Evolutionary conservation across 192 early-diverging fungal genomes (phyloP), one percentile per base, ranked within the genome.

Genomic region (Backusella liffmaniae): DNA sequence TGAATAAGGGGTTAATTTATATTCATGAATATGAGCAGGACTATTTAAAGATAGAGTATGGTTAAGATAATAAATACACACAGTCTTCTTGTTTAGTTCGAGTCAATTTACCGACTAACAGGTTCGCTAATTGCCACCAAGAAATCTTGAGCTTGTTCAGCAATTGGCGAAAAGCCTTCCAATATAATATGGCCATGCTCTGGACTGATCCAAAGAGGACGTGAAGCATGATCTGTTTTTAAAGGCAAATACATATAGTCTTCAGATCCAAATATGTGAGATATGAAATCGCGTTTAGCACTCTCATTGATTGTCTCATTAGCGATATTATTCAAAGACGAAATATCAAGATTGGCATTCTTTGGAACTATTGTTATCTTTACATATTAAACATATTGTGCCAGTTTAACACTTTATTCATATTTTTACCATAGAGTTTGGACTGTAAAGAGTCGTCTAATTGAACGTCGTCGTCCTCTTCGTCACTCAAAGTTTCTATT

Each of bases 101-200:
- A 26, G 23, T 4, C 72, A 51, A 84, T 81, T 15, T 88, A 92
- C 79, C 94, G 87, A 77, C 92, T 94, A 5, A 99, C 88, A 59
- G 98, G 98, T 78, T 99, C 98, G 67, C 95, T 94, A 71, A 99
- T 95, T 18, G 97, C 92, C 59, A 96, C 95, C 16, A 99, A 80
- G 79, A 98, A 97, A 86, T 99, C 98, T 65, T 95, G 93, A 0
- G 97, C 97, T 76, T 97, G 93, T 73, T 96, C 94, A 9, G 96
- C 92, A 77, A 99, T 96, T 5, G 96, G 95, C 8, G 97, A 98
- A 69, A 99, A 99, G 15, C 95, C 94, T 86, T 99, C 98, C 1
- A 99, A 86, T 53, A 96, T 94, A 73, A 99, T 94, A 56, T 92
- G 87, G 4, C 92, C 90, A 84, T 86, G 92, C 32, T 90, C 87